phyloP scores from a whole-genome alignment of 495 filamentous ascomycete species.

The Xylaria curta region DNA sequence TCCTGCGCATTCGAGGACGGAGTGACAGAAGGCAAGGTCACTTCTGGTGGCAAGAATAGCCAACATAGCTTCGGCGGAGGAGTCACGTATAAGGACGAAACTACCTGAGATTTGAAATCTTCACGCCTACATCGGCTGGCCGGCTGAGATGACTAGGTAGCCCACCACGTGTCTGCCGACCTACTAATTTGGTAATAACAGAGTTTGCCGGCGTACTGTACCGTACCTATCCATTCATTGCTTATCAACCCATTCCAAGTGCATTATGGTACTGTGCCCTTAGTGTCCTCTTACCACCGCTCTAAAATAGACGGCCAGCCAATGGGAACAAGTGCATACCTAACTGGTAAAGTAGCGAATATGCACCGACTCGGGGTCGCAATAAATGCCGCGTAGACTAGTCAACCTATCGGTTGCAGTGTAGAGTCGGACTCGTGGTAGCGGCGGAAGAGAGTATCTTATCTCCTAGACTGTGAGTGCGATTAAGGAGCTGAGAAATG shows the following conservation, averaged over 20 bases:
- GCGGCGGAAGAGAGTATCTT: background rate
- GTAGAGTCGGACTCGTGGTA: background rate
- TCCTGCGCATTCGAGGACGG: conserved; percentile 73
- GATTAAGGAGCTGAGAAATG: background rate
- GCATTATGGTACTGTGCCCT: background rate
- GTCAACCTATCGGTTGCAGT: background rate
- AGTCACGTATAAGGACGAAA: conserved; percentile 50
- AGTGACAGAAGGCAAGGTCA: conserved; percentile 50
- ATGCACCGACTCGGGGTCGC: background rate
- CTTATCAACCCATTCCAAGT: background rate
- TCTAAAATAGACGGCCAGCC: background rate
- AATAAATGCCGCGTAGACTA: background rate
- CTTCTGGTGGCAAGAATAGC: conserved; percentile 51
- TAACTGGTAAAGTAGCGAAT: background rate
- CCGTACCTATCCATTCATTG: background rate
- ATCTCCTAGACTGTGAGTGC: background rate
- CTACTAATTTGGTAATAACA: background rate
- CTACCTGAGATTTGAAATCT: background rate
- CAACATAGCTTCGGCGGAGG: conserved; percentile 59
- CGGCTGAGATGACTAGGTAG: background rate
- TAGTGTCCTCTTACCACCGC: background rate
- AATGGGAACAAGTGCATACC: background rate
- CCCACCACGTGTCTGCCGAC: background rate
- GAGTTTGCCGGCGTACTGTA: background rate
- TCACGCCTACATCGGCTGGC: background rate